Evolutionary conservation across 345 rosid species (phyloP).

Genomic region (Camelina neglecta): DNA sequence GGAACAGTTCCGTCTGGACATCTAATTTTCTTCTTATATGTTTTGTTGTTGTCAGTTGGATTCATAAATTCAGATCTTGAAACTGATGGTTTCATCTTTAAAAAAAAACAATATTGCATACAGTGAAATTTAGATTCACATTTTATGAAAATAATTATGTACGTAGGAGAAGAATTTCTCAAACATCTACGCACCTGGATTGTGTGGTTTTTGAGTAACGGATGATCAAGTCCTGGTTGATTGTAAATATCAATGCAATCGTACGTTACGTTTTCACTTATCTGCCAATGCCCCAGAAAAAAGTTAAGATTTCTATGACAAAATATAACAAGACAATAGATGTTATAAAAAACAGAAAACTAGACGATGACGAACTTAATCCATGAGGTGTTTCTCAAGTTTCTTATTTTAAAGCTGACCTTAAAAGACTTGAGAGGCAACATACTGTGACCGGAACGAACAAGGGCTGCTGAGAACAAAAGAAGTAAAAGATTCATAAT

Average conservation of each 20-base stretch:
- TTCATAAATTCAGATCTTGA: background rate
- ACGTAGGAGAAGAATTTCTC: background rate
- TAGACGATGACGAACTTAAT: too few species aligned
- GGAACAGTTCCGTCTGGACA: background rate
- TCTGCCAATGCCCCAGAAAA: background rate
- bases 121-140: background rate
- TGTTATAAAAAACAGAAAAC: too few species aligned
- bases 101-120: background rate
- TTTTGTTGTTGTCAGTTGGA: background rate
- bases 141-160: background rate
- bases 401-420: background rate
- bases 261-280: background rate
- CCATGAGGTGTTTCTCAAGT: background rate
- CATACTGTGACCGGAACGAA: background rate
- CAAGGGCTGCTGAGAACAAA: background rate
- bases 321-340: background rate
- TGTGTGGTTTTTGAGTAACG: background rate
- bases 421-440: background rate
- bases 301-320: background rate
- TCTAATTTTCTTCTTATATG: background rate
- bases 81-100: constrained; percentile 10
- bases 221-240: constrained; percentile 6
- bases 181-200: background rate
- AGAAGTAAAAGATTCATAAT: background rate
- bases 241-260: background rate